Base-by-base conservation (phyloP, 805 yeast genomes). In the Candida andamanensis region DNA sequence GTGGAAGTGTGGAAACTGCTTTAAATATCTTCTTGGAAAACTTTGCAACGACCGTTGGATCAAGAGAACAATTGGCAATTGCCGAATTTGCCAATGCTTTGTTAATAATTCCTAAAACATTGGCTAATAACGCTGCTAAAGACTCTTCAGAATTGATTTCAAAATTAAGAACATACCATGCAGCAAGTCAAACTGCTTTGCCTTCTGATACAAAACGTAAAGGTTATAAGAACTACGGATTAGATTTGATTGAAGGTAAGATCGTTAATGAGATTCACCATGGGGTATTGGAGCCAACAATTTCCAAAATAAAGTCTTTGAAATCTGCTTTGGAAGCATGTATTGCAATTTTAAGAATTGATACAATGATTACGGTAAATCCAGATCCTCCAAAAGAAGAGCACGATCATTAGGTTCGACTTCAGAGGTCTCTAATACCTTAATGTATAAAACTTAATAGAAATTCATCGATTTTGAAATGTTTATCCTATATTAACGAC, bases 1-100 rank as follows among this genome's bases (percentile, higher is more conserved):
- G 99, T 44, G 99, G 99, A 40, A 94, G 95, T n/a, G 98, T 92
- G 21, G 99, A 92, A 64, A 74, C 95, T 31, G 97, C 97, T 2
- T 72, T 92, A 53, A 89, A 87, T 65, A 87, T 92, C 32, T 92
- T 85, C 58, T 69, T 92, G 56, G 98, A 92, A 60, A 90, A 85
- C 57, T 92, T 92, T 60, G 98, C 98, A 30, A 92, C 97, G 6
- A 87, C 97, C 1, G 90, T 92, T 31, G 97, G 97, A 3, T 85
- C 96, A 13, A 78, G 98, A 52, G 98, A 92, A 60, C 98, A 92
- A 60, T 73, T 92, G 50, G 97, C 98, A 12, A 92, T 92, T 63
- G 95, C 97, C 1, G 98, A 90, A 64, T 92, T 92, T 69, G 97
- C 98, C 22, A 73, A 74, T 43, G 89, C 97, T 1, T 67, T 92